phyloP scores from a whole-genome alignment of 75 land plant species.

The Azolla pinnata region DNA sequence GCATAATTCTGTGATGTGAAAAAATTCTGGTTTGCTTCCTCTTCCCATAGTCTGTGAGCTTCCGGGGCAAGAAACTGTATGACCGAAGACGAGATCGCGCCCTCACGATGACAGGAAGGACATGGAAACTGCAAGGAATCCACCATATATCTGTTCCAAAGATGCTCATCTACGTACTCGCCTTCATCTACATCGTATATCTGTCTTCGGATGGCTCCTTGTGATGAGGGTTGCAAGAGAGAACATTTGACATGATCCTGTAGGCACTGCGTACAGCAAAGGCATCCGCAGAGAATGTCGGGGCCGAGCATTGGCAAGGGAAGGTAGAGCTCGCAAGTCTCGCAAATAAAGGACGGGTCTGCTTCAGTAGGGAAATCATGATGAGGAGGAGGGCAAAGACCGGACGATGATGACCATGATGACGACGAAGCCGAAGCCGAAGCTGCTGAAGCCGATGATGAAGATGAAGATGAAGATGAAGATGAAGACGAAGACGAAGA shows the following conservation, averaged over 20 bases:
- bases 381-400: too few species aligned
- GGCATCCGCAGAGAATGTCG: slow-evolving; percentile 16
- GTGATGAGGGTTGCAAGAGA: background rate
- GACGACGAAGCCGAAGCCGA: background rate
- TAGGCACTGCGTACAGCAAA: slow-evolving; percentile 14
- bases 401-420: background rate
- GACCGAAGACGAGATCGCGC: slow-evolving; percentile 8
- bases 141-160: too few species aligned
- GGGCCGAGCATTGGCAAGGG: slow-evolving; percentile 11
- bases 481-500: background rate
- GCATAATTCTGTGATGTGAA: slow-evolving; percentile 11
- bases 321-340: slow-evolving; percentile 6
- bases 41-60: slow-evolving; percentile 24
- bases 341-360: slow-evolving; percentile 18
- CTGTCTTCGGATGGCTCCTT: background rate
- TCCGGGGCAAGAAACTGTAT: slow-evolving; percentile 22
- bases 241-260: slow-evolving; percentile 6
- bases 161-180: too few species aligned
- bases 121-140: slow-evolving; percentile 16
- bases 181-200: background rate
- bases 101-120: slow-evolving; percentile 12
- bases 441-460: background rate
- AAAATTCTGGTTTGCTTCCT: slow-evolving; percentile 12
- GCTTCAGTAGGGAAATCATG: slow-evolving; percentile 6
- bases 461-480: too few species aligned